Evolutionary conservation across 2,329 filamentous ascomycete genomes (phyloP), one percentile per base, ranked within the genome.

Genomic region (Monilinia fructicola): DNA sequence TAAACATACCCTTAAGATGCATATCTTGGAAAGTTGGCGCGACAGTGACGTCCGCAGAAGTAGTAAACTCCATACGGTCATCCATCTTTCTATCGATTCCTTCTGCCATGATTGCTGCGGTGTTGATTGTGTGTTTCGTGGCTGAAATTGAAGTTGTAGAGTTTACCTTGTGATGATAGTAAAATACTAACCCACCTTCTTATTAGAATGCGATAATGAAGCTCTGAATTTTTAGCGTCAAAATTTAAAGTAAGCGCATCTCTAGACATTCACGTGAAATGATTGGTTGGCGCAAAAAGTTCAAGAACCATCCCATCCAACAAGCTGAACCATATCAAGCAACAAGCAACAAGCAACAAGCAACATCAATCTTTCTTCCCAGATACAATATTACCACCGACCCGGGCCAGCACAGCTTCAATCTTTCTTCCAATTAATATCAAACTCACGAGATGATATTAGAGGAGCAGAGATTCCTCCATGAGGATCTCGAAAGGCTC

Each of bases 31-130:
- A 95, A 64, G 93, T 97, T 55, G 93, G 93, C 75, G 94, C 92
- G 67, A 95, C 95, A 2, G 91, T 95, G 69, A 98, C 94, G 84
- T 98, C 95, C 82, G 97, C 97, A 71, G 94, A 97, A 78, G 95
- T 99, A 72, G 90, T 90, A 80, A 99, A 98, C 83, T 98, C 94
- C 89, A 98, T 96, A 80, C 92, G 89, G 84, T 97, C 93, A 79
- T 98, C 95, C 71, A 89, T 88, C 82, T 93, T 93, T 81, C 92
- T 90, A 81, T 99, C 94, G 78, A 98, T 88, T 70, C 85, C 82
- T 61, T 98, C 94, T 71, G 93, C 92, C 95, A 98, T 99, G 74
- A 70, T 75, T 74, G 70, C 64, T 74, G 70, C 64, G 68, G 52
- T 71, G 70, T 68, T 50, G 2, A 12, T 65, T 35, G 40, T 46